A percentile compares a stretch with the other conserved stretches of the same genome.
Conservation (phyloP, 139 green algal species). For the Chlamydomonas schloesseri region DNA sequence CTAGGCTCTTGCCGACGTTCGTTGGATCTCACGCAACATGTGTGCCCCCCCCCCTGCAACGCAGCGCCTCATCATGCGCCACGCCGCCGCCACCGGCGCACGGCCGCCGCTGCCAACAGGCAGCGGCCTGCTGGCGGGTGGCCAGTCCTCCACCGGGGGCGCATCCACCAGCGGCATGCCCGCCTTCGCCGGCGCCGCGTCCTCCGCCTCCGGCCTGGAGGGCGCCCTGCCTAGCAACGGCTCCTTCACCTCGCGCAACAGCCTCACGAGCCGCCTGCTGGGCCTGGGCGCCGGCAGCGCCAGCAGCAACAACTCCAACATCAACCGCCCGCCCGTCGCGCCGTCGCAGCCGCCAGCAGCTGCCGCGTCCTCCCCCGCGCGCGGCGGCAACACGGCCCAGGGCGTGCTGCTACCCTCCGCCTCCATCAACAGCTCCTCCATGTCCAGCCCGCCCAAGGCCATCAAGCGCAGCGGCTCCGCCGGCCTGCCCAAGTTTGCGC, state of each 20-base stretch:
- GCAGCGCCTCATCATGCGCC: slow-evolving; percentile 39
- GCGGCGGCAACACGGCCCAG: not conserved
- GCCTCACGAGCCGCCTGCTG: slow-evolving; percentile 27
- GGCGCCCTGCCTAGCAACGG: not conserved
- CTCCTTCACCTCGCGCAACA: not conserved
- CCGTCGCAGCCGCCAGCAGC: too few relatives aligned
- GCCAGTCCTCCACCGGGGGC: not conserved
- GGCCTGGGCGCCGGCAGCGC: not conserved
- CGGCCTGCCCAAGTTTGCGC: slow-evolving; percentile 3
- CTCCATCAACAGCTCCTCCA: not conserved
- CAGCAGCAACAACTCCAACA: not conserved
- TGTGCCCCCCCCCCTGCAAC: not conserved
- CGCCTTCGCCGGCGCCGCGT: not conserved
- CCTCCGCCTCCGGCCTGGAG: not conserved
- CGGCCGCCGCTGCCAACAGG: not conserved
- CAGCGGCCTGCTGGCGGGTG: too few relatives aligned
- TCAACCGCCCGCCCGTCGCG: not conserved
- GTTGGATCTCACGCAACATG: too few relatives aligned
- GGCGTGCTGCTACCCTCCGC: slow-evolving; percentile 1
- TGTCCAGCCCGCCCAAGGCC: not conserved
- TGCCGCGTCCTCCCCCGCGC: not conserved
- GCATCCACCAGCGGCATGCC: not conserved
- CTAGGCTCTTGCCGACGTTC: too few relatives aligned
- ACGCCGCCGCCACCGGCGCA: slow-evolving; percentile 7
- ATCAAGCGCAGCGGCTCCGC: not conserved